Percentiles rank a stretch among this genome's conserved stretches.
Evolutionary conservation across 2,329 filamentous ascomycete species (phyloP).

Genomic region (Talaromyces rugulosus): DNA sequence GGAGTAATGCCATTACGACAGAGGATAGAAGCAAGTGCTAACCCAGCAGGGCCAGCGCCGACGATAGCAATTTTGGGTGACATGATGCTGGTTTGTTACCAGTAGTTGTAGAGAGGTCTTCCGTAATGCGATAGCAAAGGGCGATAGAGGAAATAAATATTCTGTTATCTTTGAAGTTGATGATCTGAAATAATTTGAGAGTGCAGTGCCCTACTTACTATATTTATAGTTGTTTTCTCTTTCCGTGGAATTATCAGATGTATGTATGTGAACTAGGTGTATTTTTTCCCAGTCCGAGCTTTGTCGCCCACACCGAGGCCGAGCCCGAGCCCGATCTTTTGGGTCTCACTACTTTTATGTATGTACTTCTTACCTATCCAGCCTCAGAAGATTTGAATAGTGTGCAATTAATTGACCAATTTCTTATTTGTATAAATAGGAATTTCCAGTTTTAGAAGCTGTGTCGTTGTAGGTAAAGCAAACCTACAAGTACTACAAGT

Average conservation of each 20-base stretch:
- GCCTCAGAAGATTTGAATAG: background rate
- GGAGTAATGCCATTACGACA: slow-evolving; percentile 14
- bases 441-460: background rate
- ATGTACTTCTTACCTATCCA: background rate
- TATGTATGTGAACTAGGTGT: background rate
- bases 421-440: no score
- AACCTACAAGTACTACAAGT: background rate
- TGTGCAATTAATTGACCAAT: no score
- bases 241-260: background rate
- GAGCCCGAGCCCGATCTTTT: slow-evolving; percentile 1
- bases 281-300: background rate
- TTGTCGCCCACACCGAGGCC: background rate
- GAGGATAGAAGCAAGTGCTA: slow-evolving; percentile 14
- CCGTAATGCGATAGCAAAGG: background rate
- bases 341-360: background rate
- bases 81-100: background rate
- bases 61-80: slow-evolving; percentile 17
- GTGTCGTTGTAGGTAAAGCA: background rate
- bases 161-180: background rate
- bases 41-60: slow-evolving; percentile 18
- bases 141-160: background rate
- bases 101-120: background rate
- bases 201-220: background rate
- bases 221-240: background rate
- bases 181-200: background rate